phyloP scores from a whole-genome alignment of 2,329 filamentous ascomycete species.

The Sclerotinia borealis region DNA sequence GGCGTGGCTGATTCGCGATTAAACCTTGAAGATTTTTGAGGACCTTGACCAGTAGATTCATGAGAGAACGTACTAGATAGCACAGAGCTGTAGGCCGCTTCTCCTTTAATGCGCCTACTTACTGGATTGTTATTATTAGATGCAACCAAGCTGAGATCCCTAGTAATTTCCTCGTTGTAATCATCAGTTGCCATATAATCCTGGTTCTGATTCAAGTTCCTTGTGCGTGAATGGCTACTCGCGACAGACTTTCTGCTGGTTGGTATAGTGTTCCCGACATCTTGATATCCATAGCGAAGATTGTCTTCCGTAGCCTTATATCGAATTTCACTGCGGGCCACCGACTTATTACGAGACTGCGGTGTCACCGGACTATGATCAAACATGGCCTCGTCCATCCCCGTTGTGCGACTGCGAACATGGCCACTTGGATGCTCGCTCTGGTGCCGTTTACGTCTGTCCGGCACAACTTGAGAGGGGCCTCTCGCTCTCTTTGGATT shows the following conservation, averaged over 20 bases:
- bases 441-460: not conserved
- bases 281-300: not conserved
- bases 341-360: not conserved
- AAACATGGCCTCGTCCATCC: not conserved
- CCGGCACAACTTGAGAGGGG: not conserved
- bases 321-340: not conserved
- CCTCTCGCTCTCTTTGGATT: not conserved
- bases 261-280: no score
- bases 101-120: not conserved
- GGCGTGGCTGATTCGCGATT: not conserved
- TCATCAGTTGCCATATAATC: not conserved
- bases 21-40: not conserved
- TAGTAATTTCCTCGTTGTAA: not conserved
- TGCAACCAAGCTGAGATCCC: not conserved
- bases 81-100: not conserved
- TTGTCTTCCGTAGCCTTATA: not conserved
- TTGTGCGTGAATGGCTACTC: not conserved
- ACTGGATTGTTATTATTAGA: not conserved
- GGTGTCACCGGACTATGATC: not conserved
- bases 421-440: not conserved
- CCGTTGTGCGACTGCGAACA: not conserved
- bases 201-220: not conserved
- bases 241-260: not conserved
- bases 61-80: not conserved
- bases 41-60: not conserved